Evolutionary conservation across 169 alveolate genomes (phyloP).

Genomic region (Plasmodium relictum): DNA sequence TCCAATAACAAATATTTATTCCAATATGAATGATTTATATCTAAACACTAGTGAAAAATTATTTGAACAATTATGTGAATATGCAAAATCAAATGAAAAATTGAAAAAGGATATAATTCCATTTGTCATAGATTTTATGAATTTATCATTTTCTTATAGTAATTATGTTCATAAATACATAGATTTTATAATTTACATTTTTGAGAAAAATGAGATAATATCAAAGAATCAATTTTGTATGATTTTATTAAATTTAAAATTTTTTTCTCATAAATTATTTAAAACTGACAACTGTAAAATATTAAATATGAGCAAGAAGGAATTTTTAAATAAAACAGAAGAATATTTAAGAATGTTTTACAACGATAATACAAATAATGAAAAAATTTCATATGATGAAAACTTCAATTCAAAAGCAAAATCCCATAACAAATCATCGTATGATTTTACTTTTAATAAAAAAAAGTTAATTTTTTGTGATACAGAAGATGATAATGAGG

Average conservation of each 20-base stretch:
- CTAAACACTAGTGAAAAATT: conserved; percentile 18
- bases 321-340: background rate
- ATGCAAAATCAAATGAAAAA: background rate
- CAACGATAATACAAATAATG: background rate
- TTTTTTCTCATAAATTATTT: background rate
- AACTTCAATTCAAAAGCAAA: too few relatives aligned
- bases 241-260: conserved; percentile 34
- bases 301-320: background rate
- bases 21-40: conserved; percentile 26
- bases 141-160: conserved; percentile 36
- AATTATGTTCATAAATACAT: conserved; percentile 29
- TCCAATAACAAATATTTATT: conserved; percentile 22
- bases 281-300: background rate
- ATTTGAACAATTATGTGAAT: conserved; percentile 28
- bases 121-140: conserved; percentile 24
- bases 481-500: conserved; percentile 67
- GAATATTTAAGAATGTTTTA: background rate
- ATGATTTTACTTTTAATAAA: conserved; percentile 56
- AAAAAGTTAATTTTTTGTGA: conserved; percentile 34
- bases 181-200: conserved; percentile 19
- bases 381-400: background rate
- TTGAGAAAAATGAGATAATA: conserved; percentile 24
- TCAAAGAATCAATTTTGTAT: conserved; percentile 10
- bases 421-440: background rate
- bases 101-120: conserved; percentile 24